Base-by-base conservation (phyloP, 495 filamentous ascomycete species). In the Pyronema omphalodes region DNA sequence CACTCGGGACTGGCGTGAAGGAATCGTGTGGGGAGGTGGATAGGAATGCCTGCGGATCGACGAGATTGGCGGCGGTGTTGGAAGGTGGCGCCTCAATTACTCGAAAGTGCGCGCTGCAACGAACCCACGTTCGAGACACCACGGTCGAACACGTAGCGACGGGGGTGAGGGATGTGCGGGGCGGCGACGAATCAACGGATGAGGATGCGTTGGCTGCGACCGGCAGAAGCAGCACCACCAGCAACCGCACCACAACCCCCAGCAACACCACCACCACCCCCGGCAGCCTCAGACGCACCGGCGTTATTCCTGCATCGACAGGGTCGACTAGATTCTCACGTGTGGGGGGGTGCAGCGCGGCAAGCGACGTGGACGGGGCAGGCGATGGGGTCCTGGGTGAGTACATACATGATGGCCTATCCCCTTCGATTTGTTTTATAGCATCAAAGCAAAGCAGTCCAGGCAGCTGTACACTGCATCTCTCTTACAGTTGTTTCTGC, bases 371-470 rank as follows among this genome's bases (percentile, higher is more conserved):
- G 50, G 39, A 17, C 14, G 37, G 17, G 9, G 37, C 35, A 12
- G 50, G 35, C 35, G 35, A 18, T 40, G 29, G n/a, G 48, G 8
- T 51, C 11, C 18, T 17, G 12, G 12, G 17, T 29, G 11, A 14
- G 19, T 34, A 52, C 23, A 40, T 43, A 52, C 37, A 33, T 17
- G 7, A 11, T 18, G 35, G 39, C 50, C 35, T 40, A 40, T 40
- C 37, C 12, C 50, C 50, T 35, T 52, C 41, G 50, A 40, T 9
- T n/a, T 52, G 11, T 52, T 52, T n/a, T 52, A 52, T 52, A n/a
- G 23, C 23, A 29, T 1, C 23, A 29, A 29, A 29, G 23, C 23
- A 29, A 29, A 29, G 23, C 23, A 29, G 23, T 29, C 23, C 23
- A 29, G 23, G 23, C 23, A 29, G 1, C 23, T 29, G 23, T 29